Evolutionary conservation across 768 basidiomycete genomes (phyloP).

Genomic region (Pleurotus tuoliensis): DNA sequence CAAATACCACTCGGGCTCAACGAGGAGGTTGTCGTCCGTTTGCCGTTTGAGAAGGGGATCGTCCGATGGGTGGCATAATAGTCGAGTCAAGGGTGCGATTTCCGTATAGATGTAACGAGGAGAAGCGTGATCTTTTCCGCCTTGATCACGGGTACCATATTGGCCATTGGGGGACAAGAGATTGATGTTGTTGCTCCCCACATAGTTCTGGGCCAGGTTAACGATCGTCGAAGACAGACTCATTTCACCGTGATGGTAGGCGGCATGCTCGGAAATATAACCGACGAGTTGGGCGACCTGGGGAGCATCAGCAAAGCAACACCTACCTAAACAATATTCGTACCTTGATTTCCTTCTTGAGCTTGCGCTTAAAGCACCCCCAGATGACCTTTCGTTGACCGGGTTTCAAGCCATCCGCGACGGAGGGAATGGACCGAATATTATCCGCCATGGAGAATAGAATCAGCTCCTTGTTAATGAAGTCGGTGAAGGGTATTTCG

Average conservation of each 20-base stretch:
- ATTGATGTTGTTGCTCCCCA: conserved; percentile 95
- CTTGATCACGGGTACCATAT: conserved; percentile 90
- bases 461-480: conserved; percentile 97
- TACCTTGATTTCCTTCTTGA: conserved; percentile 90
- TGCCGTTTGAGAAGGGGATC: conserved; percentile 82
- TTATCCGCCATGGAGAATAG: conserved; percentile 99
- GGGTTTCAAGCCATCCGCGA: conserved; percentile 93
- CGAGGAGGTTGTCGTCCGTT: conserved; percentile 78
- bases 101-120: conserved; percentile 95
- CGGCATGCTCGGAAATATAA: conserved; percentile 90
- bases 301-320: neutral
- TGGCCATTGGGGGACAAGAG: conserved; percentile 86
- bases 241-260: conserved; percentile 95
- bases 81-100: conserved; percentile 67
- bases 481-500: conserved; percentile 86
- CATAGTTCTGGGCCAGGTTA: conserved; percentile 89
- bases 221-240: conserved; percentile 88
- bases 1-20: conserved; percentile 95
- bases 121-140: conserved; percentile 95
- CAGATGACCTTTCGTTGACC: conserved; percentile 97
- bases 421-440: conserved; percentile 93
- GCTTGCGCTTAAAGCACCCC: conserved; percentile 92
- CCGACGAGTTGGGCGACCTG: conserved; percentile 94
- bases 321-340: neutral
- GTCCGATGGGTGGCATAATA: conserved; percentile 78